These are phyloP conservation scores for Mrakia blollopis DNA, from an alignment of 768 basidiomycete species.

Conservation along the genomic window DNA sequence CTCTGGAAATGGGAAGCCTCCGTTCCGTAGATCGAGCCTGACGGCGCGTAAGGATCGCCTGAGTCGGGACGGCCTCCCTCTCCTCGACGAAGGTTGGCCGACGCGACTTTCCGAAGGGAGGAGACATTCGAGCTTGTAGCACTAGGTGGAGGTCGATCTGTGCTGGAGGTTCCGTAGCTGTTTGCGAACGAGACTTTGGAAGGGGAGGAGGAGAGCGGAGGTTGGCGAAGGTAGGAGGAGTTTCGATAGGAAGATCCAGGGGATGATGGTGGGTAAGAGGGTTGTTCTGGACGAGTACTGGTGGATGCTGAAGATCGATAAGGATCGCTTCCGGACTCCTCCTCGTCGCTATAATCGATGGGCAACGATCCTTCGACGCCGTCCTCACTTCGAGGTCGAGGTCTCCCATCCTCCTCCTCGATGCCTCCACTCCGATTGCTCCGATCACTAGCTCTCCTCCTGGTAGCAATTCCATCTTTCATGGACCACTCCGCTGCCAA, in stretches of 20 bases:
- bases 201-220: not conserved
- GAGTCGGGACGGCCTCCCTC: constrained; percentile 3
- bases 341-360: constrained; percentile 9
- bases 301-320: not conserved
- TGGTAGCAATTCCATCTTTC: not conserved
- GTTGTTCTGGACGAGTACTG: not conserved
- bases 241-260: not conserved
- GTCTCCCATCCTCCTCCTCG: not conserved
- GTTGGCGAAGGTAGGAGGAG: not conserved
- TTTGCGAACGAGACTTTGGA: not conserved
- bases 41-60: constrained; percentile 8
- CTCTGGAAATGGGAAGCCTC: not conserved
- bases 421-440: not conserved
- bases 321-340: not conserved
- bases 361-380: not conserved
- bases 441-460: not conserved
- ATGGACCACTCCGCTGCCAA: constrained; percentile 5
- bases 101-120: constrained; percentile 28
- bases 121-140: constrained; percentile 20
- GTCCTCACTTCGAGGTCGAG: not conserved
- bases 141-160: not conserved
- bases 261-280: not conserved
- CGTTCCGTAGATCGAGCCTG: constrained; percentile 1
- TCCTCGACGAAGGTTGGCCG: constrained; percentile 27
- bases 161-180: not conserved